These are phyloP conservation scores for Cyberlindnera amylophila DNA, from an alignment of 805 yeast genomes.

Conservation along the genomic window DNA sequence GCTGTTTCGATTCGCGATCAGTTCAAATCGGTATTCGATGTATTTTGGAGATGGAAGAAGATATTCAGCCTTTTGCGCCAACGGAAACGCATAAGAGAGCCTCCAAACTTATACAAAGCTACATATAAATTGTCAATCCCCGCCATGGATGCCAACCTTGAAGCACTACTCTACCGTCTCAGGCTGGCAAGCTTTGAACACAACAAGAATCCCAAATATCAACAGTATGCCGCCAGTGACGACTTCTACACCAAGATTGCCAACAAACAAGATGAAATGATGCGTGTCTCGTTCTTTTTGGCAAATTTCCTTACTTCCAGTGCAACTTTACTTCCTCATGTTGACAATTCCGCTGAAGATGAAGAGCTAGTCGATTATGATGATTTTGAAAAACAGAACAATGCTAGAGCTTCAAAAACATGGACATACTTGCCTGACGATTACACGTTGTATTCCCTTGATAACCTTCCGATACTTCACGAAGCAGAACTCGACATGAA, in stretches of 20 bases:
- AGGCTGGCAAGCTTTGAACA: conserved; percentile 9
- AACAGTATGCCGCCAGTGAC: conserved; percentile 9
- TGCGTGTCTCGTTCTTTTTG: conserved; percentile 14
- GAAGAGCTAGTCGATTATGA: background rate
- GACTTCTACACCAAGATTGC: conserved; percentile 12
- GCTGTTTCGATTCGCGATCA: too few relatives aligned
- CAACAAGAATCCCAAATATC: conserved; percentile 14
- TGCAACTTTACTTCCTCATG: conserved; percentile 10
- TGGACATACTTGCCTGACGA: conserved; percentile 3
- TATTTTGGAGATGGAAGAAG: too few relatives aligned
- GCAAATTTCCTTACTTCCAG: conserved; percentile 13
- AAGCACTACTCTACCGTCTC: conserved; percentile 5
- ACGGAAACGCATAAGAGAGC: too few relatives aligned
- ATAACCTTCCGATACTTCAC: conserved; percentile 11
- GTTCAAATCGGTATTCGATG: too few relatives aligned
- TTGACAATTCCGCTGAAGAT: background rate
- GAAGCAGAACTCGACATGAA: conserved; percentile 20
- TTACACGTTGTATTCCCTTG: conserved; percentile 11
- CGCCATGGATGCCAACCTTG: conserved; percentile 12
- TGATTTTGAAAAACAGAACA: background rate
- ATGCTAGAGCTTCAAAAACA: background rate
- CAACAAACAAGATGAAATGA: conserved; percentile 17
- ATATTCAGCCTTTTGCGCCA: background rate
- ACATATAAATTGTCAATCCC: too few relatives aligned
- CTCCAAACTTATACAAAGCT: too few relatives aligned